Evolutionary conservation across 306 rosid genomes (phyloP).

Genomic region (Ormosia emarginata): DNA sequence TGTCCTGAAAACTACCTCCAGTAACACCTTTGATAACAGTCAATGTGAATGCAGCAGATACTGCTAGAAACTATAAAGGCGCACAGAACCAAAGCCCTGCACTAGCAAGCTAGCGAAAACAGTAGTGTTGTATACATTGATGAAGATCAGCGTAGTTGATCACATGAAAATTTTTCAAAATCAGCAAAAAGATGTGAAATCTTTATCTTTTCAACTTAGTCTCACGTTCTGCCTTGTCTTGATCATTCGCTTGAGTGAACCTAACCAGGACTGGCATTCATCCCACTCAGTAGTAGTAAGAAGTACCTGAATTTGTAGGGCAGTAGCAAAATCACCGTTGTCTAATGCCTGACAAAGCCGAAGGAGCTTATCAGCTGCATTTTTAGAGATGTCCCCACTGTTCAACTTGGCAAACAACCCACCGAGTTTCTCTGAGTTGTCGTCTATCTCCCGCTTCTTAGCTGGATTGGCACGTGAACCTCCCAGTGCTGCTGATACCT

Average conservation of each 20-base stretch:
- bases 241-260: constrained; percentile 93
- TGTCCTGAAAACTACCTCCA: constrained; percentile 39
- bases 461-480: constrained; percentile 91
- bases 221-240: constrained; percentile 91
- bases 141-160: constrained; percentile 23
- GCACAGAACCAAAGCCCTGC: constrained; percentile 48
- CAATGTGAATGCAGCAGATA: constrained; percentile 42
- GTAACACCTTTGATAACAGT: constrained; percentile 48
- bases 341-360: constrained; percentile 90
- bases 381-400: constrained; percentile 84
- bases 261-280: constrained; percentile 96
- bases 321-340: constrained; percentile 61
- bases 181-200: constrained; percentile 8
- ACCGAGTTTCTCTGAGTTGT: constrained; percentile 87
- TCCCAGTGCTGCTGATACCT: constrained; percentile 88
- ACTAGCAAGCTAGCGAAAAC: constrained; percentile 44
- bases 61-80: constrained; percentile 36
- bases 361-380: constrained; percentile 88
- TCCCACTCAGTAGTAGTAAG: constrained; percentile 98
- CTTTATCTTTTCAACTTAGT: constrained; percentile 39
- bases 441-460: constrained; percentile 95
- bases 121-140: constrained; percentile 48
- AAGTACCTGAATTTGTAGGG: constrained; percentile 80
- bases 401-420: constrained; percentile 89
- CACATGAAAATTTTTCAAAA: constrained; percentile 34